Base-by-base conservation (phyloP, 2,329 filamentous ascomycete genomes). In the Pseudovirgaria hyperparasitica region DNA sequence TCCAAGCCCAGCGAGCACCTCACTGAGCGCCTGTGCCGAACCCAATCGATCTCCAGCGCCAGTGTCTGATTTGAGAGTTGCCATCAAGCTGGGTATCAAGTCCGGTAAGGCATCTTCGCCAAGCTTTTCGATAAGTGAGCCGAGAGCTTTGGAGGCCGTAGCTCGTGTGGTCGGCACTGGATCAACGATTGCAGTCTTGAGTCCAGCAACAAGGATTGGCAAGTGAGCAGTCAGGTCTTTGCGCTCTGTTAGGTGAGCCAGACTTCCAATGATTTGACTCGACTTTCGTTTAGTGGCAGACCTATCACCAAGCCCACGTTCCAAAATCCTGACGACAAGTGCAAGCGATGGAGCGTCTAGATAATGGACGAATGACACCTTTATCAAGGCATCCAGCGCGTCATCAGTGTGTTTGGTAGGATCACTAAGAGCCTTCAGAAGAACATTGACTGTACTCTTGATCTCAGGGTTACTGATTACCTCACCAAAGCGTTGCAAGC, bases 401-500 rank as follows among this genome's bases (percentile, higher is more conserved):
- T 92, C 82, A 45, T 98, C 87, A 0, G 92, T 98, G 58, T 93
- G 84, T 50, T 90, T 96, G 1, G 87, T 98, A 2, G 90, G 86
- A 50, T 98, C 90, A 45, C 90, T 98, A 33, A 98, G 72, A 35
- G 90, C 92, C 58, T 94, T 96, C 41, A 98, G 75, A 18, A 98
- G 70, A 30, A 94, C 80, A 43, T 79, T 77, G 32, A 96, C 87
- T 9, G 96, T 67, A 37, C 77, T 72, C 69, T 94, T 94, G 48
- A 98, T 82, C 56, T 98, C 90, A 4, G 90, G 90, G 52, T 98
- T 98, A 54, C 70, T 92, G 53, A 98, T 98, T 40, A 98, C 92
- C 54, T 98, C 92, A 39, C 92, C 90, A 50, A 98, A 98, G 30
- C 90, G 79, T 60, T 98, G 92, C 59, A 98, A 66, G 59, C 85